Conservation (phyloP, 495 filamentous ascomycete species). For the Aspergillus nanangensis region DNA sequence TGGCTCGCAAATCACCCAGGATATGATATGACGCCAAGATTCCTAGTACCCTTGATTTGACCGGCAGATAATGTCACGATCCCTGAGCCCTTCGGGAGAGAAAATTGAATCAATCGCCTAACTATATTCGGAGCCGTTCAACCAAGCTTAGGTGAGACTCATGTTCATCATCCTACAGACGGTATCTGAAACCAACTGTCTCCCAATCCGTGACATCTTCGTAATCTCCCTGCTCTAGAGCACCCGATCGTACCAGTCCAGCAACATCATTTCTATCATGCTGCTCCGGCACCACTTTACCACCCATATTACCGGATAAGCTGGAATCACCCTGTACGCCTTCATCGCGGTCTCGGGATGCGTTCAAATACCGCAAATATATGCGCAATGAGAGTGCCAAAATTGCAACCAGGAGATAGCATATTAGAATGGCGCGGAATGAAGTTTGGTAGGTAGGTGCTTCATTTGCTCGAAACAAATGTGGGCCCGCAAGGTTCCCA, state of each 20-base stretch:
- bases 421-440: constrained; percentile 49
- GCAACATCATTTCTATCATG: constrained; percentile 14
- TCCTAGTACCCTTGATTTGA: too few relatives aligned
- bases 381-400: constrained; percentile 33
- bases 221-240: constrained; percentile 34
- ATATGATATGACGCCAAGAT: too few relatives aligned
- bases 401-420: constrained; percentile 39
- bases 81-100: too few relatives aligned
- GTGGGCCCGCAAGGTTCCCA: constrained; percentile 38
- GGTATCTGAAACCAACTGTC: constrained; percentile 48
- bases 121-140: too few relatives aligned
- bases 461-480: constrained; percentile 31
- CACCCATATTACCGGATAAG: constrained; percentile 32
- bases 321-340: constrained; percentile 38
- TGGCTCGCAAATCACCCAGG: too few relatives aligned
- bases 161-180: too few relatives aligned
- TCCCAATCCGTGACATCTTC: constrained; percentile 53
- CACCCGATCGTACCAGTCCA: constrained; percentile 23
- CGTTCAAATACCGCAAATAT: constrained; percentile 40
- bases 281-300: constrained; percentile 27
- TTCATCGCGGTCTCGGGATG: constrained; percentile 31
- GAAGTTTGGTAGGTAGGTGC: constrained; percentile 38
- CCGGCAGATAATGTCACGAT: too few relatives aligned
- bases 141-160: too few relatives aligned
- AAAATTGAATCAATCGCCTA: too few relatives aligned